Evolutionary conservation across 352 stramenopile species (phyloP).

Genomic region (Pythium chondricola): DNA sequence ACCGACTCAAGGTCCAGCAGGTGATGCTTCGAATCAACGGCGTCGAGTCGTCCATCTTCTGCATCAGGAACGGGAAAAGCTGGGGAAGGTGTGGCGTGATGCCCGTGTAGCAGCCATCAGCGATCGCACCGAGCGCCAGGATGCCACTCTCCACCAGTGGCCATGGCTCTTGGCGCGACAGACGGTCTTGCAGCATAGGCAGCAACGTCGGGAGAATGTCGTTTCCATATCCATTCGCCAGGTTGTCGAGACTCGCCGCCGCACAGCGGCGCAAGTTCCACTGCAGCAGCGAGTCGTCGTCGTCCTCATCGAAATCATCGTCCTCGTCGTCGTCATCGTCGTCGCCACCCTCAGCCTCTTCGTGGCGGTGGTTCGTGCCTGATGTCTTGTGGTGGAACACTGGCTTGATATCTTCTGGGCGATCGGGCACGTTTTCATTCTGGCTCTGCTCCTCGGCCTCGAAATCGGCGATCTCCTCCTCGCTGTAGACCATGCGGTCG

Average conservation of each 20-base stretch:
- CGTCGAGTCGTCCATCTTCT: conserved; percentile 83
- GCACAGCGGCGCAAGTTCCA: conserved; percentile 95
- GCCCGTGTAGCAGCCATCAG: conserved; percentile 91
- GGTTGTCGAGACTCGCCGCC: conserved; percentile 92
- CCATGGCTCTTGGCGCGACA: conserved; percentile 90
- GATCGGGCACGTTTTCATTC: conserved; percentile 85
- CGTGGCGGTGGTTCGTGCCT: conserved; percentile 26
- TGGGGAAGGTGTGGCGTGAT: conserved; percentile 89
- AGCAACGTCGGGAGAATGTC: conserved; percentile 91
- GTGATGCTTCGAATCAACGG: conserved; percentile 92
- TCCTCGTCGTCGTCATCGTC: conserved; percentile 84
- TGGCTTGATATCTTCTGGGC: conserved; percentile 88
- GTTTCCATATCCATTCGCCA: conserved; percentile 90
- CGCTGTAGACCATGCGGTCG: conserved; percentile 93
- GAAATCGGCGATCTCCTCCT: conserved; percentile 89
- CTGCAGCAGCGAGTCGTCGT: conserved; percentile 91
- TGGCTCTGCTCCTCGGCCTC: conserved; percentile 86
- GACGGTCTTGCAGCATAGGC: conserved; percentile 87
- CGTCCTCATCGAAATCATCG: conserved; percentile 87
- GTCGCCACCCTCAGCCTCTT: conserved; percentile 9
- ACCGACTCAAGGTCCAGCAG: conserved; percentile 93
- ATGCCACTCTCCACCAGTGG: conserved; percentile 93
- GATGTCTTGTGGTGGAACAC: conserved; percentile 68
- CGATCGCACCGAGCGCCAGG: conserved; percentile 93
- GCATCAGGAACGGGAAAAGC: conserved; percentile 93